Conservation (phyloP, 2,329 filamentous ascomycete species). For the Monosporascus sp. region DNA sequence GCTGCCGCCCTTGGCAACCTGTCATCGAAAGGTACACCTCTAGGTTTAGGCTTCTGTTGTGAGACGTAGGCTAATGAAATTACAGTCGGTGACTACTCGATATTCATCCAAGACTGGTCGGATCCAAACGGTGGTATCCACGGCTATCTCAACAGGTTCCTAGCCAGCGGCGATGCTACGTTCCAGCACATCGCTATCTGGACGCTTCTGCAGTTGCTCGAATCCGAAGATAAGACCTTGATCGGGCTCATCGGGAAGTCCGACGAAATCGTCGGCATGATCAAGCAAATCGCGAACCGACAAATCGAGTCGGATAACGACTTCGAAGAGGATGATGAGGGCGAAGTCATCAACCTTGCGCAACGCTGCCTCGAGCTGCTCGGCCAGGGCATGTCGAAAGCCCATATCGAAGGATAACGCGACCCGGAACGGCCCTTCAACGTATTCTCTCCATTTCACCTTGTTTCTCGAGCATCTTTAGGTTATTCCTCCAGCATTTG, state of each 20-base stretch:
- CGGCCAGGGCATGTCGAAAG: constrained; percentile 69
- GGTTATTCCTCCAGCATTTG: constrained; percentile 25
- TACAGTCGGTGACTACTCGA: constrained; percentile 88
- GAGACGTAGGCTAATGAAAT: constrained; percentile 8
- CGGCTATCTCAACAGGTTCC: constrained; percentile 87
- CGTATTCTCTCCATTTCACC: constrained; percentile 15
- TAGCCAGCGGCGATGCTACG: constrained; percentile 89
- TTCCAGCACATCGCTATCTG: constrained; percentile 99
- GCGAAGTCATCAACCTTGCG: constrained; percentile 86
- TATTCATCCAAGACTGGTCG: constrained; percentile 91
- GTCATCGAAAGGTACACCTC: constrained; percentile 79
- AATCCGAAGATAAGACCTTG: constrained; percentile 89
- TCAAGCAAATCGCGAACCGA: constrained; percentile 84
- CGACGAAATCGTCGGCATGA: constrained; percentile 86
- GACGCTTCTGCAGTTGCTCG: constrained; percentile 91
- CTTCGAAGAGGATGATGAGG: constrained; percentile 83
- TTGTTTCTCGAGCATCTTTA: constrained; percentile 25
- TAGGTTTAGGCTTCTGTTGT: not conserved
- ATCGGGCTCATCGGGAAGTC: constrained; percentile 84
- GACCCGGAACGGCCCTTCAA: constrained; percentile 1
- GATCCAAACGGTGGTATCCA: constrained; percentile 92
- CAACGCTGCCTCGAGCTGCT: constrained; percentile 84
- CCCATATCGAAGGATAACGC: constrained; percentile 71
- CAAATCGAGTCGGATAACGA: constrained; percentile 84
- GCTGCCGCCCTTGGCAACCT: constrained; percentile 92